A percentile compares a stretch with the other conserved stretches of the same genome.
Conservation (phyloP, 306 rosid species). For the Prunus kanzakura region DNA sequence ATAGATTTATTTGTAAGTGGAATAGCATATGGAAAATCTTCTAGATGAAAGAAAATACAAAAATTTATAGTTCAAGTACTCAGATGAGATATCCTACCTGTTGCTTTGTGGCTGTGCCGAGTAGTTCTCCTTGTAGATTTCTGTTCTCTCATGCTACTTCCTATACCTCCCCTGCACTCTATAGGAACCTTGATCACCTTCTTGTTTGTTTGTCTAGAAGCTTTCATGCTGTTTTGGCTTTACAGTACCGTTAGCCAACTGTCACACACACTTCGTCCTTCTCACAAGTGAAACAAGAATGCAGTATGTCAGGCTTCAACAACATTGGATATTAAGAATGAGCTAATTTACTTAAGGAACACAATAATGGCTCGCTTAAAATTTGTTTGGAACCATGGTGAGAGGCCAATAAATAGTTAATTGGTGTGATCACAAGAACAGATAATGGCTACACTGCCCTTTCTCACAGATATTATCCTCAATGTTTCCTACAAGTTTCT, state of each 20-base stretch:
- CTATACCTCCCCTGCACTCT: conserved; percentile 26
- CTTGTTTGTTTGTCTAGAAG: conserved; percentile 18
- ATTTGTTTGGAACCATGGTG: background rate
- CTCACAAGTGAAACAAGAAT: conserved; percentile 1
- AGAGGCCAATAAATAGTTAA: background rate
- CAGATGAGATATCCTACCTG: conserved; percentile 33
- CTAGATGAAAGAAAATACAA: background rate
- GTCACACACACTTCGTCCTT: background rate
- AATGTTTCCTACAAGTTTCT: background rate
- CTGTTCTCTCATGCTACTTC: conserved; percentile 30
- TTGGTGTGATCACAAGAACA: background rate
- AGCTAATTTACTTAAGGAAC: background rate
- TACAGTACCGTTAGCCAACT: conserved; percentile 26
- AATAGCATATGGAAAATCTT: conserved; percentile 1
- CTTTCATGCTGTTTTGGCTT: conserved; percentile 41
- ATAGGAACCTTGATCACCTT: conserved; percentile 37
- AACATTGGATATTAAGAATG: background rate
- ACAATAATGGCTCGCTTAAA: background rate
- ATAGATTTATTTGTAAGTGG: conserved; percentile 2
- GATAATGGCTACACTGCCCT: background rate
- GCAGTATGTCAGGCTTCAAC: background rate
- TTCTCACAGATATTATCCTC: background rate
- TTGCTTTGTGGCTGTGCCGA: conserved; percentile 23
- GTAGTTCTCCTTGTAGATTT: conserved; percentile 26
- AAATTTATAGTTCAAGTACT: background rate